Evolutionary conservation across 2,329 filamentous ascomycete genomes (phyloP).

Genomic region (Colletotrichum karsti): DNA sequence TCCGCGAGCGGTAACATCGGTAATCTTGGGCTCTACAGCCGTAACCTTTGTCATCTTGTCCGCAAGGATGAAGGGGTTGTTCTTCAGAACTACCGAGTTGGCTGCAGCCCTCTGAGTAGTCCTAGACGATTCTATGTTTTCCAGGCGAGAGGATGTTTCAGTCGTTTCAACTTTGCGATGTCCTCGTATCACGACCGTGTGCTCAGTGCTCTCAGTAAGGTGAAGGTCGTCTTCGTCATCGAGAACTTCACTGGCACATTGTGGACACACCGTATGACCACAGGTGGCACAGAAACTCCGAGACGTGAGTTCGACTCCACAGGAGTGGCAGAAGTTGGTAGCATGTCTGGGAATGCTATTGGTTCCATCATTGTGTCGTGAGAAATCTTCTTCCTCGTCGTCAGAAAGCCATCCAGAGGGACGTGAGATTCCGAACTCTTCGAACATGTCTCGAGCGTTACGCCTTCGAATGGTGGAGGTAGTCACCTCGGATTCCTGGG

Average conservation of each 20-base stretch:
- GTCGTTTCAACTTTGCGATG: background rate
- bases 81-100: conserved; percentile 32
- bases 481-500: conserved; percentile 35
- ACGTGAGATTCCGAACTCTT: conserved; percentile 53
- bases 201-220: background rate
- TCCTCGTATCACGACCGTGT: background rate
- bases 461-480: conserved; percentile 45
- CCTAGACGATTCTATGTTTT: background rate
- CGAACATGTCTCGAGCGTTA: conserved; percentile 57
- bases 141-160: background rate
- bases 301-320: conserved; percentile 49
- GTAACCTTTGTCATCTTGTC: conserved; percentile 35
- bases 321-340: conserved; percentile 58
- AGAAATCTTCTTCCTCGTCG: conserved; percentile 37
- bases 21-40: conserved; percentile 32
- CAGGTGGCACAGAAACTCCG: conserved; percentile 55
- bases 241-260: conserved; percentile 50
- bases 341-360: conserved; percentile 37
- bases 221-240: conserved; percentile 25
- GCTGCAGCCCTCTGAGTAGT: background rate
- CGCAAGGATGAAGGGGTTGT: conserved; percentile 43
- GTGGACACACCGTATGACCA: conserved; percentile 58
- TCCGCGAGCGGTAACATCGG: conserved; percentile 30
- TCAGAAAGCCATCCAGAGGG: conserved; percentile 57
- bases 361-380: conserved; percentile 37